A percentile compares a stretch with the other conserved stretches of the same genome.
phyloP scores from a whole-genome alignment of 2,329 filamentous ascomycete species.

The Lithohypha guttulata region DNA sequence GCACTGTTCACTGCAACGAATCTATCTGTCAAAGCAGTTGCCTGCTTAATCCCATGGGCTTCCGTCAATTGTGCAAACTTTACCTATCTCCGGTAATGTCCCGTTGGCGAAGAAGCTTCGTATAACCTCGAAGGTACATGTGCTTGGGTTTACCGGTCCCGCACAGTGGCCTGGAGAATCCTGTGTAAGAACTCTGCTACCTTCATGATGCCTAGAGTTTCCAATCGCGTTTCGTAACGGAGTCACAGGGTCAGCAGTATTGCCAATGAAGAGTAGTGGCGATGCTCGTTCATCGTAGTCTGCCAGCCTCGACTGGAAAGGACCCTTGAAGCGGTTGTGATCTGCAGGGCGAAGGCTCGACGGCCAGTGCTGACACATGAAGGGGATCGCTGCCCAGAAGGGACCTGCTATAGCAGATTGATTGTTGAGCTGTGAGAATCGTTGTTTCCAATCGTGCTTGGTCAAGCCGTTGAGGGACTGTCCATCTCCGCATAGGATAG shows the following conservation, averaged over 20 bases:
- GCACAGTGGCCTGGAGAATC: constrained; percentile 32
- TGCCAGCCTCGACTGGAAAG: constrained; percentile 15
- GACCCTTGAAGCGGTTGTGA: constrained; percentile 29
- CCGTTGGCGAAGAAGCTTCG: constrained; percentile 35
- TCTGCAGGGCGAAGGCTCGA: constrained; percentile 19
- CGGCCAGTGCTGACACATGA: constrained; percentile 31
- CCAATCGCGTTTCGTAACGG: constrained; percentile 34
- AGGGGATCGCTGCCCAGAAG: constrained; percentile 29
- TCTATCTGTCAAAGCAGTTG: neutral
- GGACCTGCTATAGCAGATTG: constrained; percentile 18
- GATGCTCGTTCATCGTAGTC: constrained; percentile 28
- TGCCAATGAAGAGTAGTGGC: constrained; percentile 48
- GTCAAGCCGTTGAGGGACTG: constrained; percentile 17
- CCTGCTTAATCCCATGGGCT: constrained; percentile 23
- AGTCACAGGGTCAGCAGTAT: constrained; percentile 50
- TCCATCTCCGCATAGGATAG: constrained; percentile 22
- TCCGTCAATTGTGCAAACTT: constrained; percentile 29
- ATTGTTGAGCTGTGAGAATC: constrained; percentile 14
- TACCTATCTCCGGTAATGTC: constrained; percentile 26
- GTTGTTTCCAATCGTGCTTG: constrained; percentile 14
- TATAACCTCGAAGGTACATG: constrained; percentile 29
- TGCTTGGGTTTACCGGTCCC: constrained; percentile 25
- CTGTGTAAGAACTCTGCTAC: constrained; percentile 35
- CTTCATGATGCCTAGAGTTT: constrained; percentile 33
- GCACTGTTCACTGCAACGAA: too few species aligned